These are phyloP conservation scores for Fomitopsis palustris DNA, from an alignment of 1,284 basidiomycete genomes.

Conservation along the genomic window DNA sequence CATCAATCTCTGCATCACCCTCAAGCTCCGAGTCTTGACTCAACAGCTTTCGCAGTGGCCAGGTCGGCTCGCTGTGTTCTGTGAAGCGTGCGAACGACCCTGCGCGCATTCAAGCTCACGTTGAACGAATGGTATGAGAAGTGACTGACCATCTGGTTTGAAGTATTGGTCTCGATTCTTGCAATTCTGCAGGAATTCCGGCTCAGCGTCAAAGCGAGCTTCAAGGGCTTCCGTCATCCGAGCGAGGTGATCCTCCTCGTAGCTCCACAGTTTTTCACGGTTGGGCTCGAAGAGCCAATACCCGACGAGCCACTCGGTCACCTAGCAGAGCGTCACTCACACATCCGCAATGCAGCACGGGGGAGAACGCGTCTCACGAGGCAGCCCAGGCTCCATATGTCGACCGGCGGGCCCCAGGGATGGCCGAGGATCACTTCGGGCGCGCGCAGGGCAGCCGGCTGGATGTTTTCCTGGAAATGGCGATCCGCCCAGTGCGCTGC, in stretches of 20 bases:
- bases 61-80: constrained; percentile 6
- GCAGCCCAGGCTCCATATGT: constrained; percentile 38
- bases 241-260: constrained; percentile 12
- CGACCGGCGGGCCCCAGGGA: constrained; percentile 27
- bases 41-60: constrained; percentile 5
- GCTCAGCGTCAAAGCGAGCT: constrained; percentile 3
- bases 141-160: constrained; percentile 4
- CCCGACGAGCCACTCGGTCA: constrained; percentile 11
- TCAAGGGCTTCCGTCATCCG: constrained; percentile 10
- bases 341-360: not conserved
- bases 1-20: not conserved
- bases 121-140: not conserved
- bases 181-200: constrained; percentile 5
- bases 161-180: constrained; percentile 9
- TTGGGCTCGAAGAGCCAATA: constrained; percentile 11
- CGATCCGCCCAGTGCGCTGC: constrained; percentile 12
- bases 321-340: not conserved
- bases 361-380: constrained; percentile 18
- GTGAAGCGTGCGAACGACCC: constrained; percentile 6
- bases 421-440: constrained; percentile 34
- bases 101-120: not conserved
- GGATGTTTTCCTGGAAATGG: constrained; percentile 21
- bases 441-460: constrained; percentile 30
- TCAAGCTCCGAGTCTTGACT: constrained; percentile 1
- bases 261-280: constrained; percentile 1